Conservation (phyloP, 305 asterid genomes). For the Lippia alba region DNA sequence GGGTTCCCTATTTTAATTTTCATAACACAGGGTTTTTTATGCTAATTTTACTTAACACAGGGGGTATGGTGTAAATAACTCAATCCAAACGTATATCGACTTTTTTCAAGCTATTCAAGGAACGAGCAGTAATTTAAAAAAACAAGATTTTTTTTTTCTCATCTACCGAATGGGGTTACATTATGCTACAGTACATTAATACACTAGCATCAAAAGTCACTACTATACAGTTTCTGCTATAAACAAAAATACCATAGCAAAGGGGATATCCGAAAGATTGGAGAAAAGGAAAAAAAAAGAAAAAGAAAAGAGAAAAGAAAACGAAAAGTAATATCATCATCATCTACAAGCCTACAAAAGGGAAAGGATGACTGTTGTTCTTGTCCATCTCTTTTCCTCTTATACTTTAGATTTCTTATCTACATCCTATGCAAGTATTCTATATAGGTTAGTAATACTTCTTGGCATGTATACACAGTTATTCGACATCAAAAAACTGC, state of each 20-base stretch:
- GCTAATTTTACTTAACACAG: too few species aligned
- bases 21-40: too few species aligned
- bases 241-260: background rate
- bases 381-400: slow-evolving; percentile 49
- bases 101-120: too few species aligned
- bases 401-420: slow-evolving; percentile 23
- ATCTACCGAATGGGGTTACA: background rate
- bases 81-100: too few species aligned
- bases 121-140: too few species aligned
- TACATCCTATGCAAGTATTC: slow-evolving; percentile 41
- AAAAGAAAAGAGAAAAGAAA: background rate
- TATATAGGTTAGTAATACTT: slow-evolving; percentile 29
- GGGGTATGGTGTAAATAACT: too few species aligned
- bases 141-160: background rate
- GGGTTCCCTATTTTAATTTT: too few species aligned
- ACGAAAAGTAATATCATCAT: background rate
- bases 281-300: background rate
- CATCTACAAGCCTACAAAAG: slow-evolving; percentile 35
- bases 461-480: slow-evolving; percentile 33
- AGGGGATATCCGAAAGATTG: background rate
- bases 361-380: slow-evolving; percentile 49
- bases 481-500: slow-evolving; percentile 22
- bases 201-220: background rate
- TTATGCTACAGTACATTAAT: background rate
- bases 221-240: background rate